A percentile compares a stretch with the other conserved stretches of the same genome.
Conservation (phyloP, 2,329 filamentous ascomycete genomes). For the Huntiella decipiens region DNA sequence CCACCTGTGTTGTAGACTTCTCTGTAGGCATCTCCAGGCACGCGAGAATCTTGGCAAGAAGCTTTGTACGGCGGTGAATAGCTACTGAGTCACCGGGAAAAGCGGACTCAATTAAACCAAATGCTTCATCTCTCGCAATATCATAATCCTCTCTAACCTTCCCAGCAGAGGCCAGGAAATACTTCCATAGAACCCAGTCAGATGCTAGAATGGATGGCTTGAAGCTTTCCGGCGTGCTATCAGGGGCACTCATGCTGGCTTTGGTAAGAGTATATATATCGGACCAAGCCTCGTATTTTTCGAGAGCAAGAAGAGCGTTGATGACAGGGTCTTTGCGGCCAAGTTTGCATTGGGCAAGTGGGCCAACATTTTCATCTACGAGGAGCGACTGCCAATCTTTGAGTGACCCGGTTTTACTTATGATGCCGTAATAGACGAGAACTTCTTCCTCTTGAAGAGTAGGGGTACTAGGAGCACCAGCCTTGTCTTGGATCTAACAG, state of each 20-base stretch:
- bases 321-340: conserved; percentile 29
- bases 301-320: conserved; percentile 22
- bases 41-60: conserved; percentile 21
- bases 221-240: conserved; percentile 19
- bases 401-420: conserved; percentile 24
- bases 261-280: conserved; percentile 25
- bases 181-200: conserved; percentile 22
- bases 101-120: conserved; percentile 17
- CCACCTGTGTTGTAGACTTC: not conserved
- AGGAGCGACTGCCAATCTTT: conserved; percentile 24
- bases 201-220: conserved; percentile 25
- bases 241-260: conserved; percentile 22
- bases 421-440: conserved; percentile 28
- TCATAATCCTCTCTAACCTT: conserved; percentile 11
- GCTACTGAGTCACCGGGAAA: conserved; percentile 16
- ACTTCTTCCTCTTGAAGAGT: conserved; percentile 27
- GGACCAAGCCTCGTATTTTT: conserved; percentile 23
- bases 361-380: conserved; percentile 22
- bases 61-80: conserved; percentile 23
- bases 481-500: conserved; percentile 6
- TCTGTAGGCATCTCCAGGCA: conserved; percentile 18
- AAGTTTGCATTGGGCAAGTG: conserved; percentile 24
- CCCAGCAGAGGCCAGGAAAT: conserved; percentile 17
- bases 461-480: conserved; percentile 1
- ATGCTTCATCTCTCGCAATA: conserved; percentile 16